Base-by-base conservation (phyloP, 2,329 filamentous ascomycete species). In the Claviceps sp. region DNA sequence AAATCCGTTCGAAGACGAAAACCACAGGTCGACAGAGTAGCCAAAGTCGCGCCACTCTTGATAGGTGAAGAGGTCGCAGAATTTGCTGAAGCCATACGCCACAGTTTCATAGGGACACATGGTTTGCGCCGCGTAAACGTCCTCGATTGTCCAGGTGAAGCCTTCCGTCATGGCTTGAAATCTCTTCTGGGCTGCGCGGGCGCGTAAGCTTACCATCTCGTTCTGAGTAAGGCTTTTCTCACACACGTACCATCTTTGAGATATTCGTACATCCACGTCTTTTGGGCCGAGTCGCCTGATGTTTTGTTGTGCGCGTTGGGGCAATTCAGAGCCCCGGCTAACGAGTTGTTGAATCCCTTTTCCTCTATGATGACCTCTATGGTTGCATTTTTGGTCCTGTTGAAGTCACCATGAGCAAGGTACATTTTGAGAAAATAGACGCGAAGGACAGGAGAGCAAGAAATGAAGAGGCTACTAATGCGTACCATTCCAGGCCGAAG, bases 71-170 rank as follows among this genome's bases (percentile, higher is more conserved):
- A 90, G 73, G 23, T 79, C 71, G 61, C 86, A 90, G 69, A 86
- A 90, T 9, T 73, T 74, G 57, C 82, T 86, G 68, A 81, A 89
- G 22, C 86, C 86, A 53, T 85, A 82, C 1, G 83, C 80, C n/a
- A 87, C 76, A 0, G 83, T 88, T 64, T 90, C 86, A 60, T 89
- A 90, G 0, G 85, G 80, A 58, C 86, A 90, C 62, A 89, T 73
- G 3, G 73, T 81, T 64, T 89, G 85, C 0, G 80, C 80, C 17
- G 82, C 78, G 64, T 83, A 85, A 0, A 77, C 76, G 59, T 86
- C 82, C 3, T 72, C 65, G 3, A 78, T 61, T 1, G 78, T 83
- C 80, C 85, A 87, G 50, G 83, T 76, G 61, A 81, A 75, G 20
- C 71, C 72, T 1, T 74, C 64, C 0, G 81, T 71, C 65, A 81